These are phyloP conservation scores for Fusarium avenaceum DNA, from an alignment of 2,329 filamentous ascomycete genomes.

Conservation along the genomic window DNA sequence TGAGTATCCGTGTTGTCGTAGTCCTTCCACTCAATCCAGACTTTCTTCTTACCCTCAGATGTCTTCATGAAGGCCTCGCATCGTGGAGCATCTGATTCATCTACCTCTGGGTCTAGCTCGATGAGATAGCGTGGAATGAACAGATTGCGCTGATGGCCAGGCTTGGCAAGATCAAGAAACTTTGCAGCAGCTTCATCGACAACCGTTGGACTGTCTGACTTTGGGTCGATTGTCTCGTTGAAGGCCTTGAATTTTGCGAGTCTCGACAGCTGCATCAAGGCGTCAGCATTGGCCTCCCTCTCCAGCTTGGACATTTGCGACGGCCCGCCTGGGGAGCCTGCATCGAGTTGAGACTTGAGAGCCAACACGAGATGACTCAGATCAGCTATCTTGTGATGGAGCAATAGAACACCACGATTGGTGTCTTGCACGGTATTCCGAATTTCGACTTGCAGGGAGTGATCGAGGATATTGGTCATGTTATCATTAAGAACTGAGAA, in stretches of 20 bases:
- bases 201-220: constrained; percentile 46
- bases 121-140: constrained; percentile 55
- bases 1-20: constrained; percentile 56
- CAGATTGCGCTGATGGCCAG: constrained; percentile 52
- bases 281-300: constrained; percentile 57
- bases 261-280: constrained; percentile 58
- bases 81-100: constrained; percentile 54
- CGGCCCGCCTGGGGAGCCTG: constrained; percentile 37
- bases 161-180: constrained; percentile 57
- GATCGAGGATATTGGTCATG: constrained; percentile 63
- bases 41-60: constrained; percentile 54
- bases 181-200: constrained; percentile 56
- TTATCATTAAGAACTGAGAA: constrained; percentile 62
- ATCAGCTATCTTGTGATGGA: constrained; percentile 62
- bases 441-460: constrained; percentile 62
- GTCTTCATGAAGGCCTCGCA: constrained; percentile 58
- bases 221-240: constrained; percentile 61
- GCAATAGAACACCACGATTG: constrained; percentile 61
- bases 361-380: constrained; percentile 62
- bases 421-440: constrained; percentile 63
- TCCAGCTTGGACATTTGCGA: constrained; percentile 54
- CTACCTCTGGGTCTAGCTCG: constrained; percentile 51
- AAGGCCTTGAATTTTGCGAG: constrained; percentile 66
- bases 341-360: constrained; percentile 59
- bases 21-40: constrained; percentile 67